These are phyloP conservation scores for Botrytis fabae DNA, from an alignment of 2,329 filamentous ascomycete species.

Conservation along the genomic window DNA sequence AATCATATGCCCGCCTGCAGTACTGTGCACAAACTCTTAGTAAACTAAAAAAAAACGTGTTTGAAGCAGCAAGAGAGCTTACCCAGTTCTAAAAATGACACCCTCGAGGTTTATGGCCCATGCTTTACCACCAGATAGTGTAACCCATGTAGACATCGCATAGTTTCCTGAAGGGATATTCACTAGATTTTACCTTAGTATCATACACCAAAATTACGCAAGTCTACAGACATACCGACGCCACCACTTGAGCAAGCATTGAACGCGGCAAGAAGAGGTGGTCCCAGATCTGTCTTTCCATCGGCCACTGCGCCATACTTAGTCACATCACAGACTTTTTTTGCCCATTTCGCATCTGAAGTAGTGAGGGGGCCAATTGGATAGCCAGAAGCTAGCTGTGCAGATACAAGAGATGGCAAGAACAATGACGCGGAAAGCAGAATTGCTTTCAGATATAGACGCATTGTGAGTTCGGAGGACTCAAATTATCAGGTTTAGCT, in stretches of 20 bases:
- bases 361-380: slow-evolving; percentile 32
- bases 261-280: slow-evolving; percentile 46
- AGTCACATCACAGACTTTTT: slow-evolving; percentile 46
- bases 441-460: neutral
- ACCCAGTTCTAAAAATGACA: slow-evolving; percentile 51
- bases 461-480: neutral
- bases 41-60: neutral
- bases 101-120: slow-evolving; percentile 56
- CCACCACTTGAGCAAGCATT: slow-evolving; percentile 47
- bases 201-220: neutral
- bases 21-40: slow-evolving; percentile 23
- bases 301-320: slow-evolving; percentile 49
- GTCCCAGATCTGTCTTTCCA: slow-evolving; percentile 47
- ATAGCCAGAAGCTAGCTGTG: slow-evolving; percentile 21
- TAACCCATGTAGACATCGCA: slow-evolving; percentile 52
- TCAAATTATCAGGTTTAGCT: neutral
- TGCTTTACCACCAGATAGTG: slow-evolving; percentile 48
- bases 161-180: slow-evolving; percentile 29
- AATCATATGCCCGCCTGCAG: slow-evolving; percentile 53
- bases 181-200: slow-evolving; percentile 6
- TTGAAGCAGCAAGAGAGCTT: neutral
- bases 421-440: slow-evolving; percentile 1
- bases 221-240: slow-evolving; percentile 29
- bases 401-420: slow-evolving; percentile 17
- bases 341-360: slow-evolving; percentile 27